Evolutionary conservation across 805 yeast species (phyloP), one percentile per base, ranked within the genome.

Genomic region (Teunomyces panamensis): DNA sequence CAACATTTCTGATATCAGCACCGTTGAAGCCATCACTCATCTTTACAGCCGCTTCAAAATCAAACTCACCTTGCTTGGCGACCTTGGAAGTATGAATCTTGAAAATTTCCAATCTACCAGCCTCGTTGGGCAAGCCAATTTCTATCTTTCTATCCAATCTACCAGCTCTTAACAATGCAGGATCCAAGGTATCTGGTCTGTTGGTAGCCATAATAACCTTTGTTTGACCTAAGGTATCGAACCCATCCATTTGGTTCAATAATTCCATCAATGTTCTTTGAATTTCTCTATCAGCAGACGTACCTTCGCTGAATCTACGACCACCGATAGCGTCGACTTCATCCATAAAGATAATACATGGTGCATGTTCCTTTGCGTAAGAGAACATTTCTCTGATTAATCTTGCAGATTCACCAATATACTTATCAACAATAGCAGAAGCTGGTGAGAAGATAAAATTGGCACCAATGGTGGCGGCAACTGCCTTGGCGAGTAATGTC

Each of bases 1-100:
- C 80, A 50, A 94, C 96, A 65, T 92, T 92, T 68, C 99, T 84
- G 58, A 92, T 85, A 78, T 92, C 99, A 5, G 98, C 98, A 74
- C 99, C 99, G 69, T 92, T 92, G 73, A 94, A 94, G 2, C 98
- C 98, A 71, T 92, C 99, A 68, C 96, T 87, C 98, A 94, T 94
- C 74, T 94, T 94, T 34, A 92, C 98, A 30, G 89, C 87, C 11
- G 97, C 96, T 72, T 94, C 98, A 60, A 89, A 90, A 73, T 94
- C 99, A 67, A 94, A 87, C 57, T 94, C 98, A 54, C 99, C 99
- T 54, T 84, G 86, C 64, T 92, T 92, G 50, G 86, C 79, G 37
- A 92, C 94, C 49, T 84, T 81, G 14, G 89, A 68, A 1, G 96
- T 83, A 68, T 92, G 98, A 63, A 92, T 94, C 71, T 92, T 94